A percentile compares a stretch with the other conserved stretches of the same genome.
These are phyloP conservation scores for Neurospora sp. DNA, from an alignment of 495 filamentous ascomycete genomes.

Conservation along the genomic window DNA sequence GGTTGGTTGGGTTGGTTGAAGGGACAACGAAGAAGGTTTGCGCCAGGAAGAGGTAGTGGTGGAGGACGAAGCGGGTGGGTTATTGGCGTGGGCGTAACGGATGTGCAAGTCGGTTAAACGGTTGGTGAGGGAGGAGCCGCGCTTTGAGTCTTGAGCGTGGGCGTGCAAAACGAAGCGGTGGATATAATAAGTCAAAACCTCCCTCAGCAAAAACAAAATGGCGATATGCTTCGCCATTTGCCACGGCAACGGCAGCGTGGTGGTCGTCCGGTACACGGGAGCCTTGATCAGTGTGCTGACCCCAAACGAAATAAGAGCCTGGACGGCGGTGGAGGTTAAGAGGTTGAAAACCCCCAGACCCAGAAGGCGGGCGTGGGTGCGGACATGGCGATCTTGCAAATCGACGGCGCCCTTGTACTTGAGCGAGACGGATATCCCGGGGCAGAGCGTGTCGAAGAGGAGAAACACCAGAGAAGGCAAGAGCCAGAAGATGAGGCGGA, in stretches of 20 bases:
- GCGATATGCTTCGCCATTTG: conserved; percentile 55
- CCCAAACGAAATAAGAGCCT: conserved; percentile 40
- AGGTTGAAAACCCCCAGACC: conserved; percentile 58
- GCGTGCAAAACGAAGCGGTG: conserved; percentile 65
- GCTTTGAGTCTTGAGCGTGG: conserved; percentile 6
- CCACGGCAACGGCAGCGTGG: conserved; percentile 36
- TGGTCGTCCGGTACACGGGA: conserved; percentile 6
- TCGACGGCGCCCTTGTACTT: conserved; percentile 60
- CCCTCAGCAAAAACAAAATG: conserved; percentile 44
- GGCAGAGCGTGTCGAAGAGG: conserved; percentile 58
- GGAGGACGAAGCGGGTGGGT: conserved; percentile 31
- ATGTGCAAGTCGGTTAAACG: background rate
- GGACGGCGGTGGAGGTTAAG: conserved; percentile 42
- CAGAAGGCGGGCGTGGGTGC: conserved; percentile 28
- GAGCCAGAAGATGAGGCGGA: conserved; percentile 64
- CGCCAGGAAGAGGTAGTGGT: conserved; percentile 46
- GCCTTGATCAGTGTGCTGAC: conserved; percentile 16
- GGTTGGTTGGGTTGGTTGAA: conserved; percentile 27
- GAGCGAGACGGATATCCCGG: conserved; percentile 52
- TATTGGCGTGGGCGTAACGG: background rate
- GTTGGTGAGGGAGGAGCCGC: conserved; percentile 27
- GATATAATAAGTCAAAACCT: conserved; percentile 56
- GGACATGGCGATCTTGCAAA: conserved; percentile 48
- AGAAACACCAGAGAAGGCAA: conserved; percentile 66
- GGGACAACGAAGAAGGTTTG: conserved; percentile 45